Evolutionary conservation across 208 protist genomes (phyloP).

Genomic region (Leishmania mexicana): DNA sequence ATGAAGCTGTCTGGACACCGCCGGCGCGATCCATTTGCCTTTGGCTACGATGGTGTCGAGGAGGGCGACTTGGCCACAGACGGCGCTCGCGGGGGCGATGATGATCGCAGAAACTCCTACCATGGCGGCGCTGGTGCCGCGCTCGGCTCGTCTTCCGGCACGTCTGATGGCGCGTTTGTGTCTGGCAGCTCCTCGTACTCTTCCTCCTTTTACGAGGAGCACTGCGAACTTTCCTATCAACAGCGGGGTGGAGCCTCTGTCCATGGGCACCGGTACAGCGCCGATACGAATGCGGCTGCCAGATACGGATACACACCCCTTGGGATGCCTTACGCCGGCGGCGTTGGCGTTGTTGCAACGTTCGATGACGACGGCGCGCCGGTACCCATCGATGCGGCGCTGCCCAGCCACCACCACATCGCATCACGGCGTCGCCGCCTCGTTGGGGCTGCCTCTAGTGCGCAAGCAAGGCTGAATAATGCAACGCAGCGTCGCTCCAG

Average conservation of each 20-base stretch:
- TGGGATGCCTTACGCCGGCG: not conserved
- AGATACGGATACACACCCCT: not conserved
- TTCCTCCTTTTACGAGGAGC: not conserved
- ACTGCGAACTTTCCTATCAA: not conserved
- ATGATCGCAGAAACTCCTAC: not conserved
- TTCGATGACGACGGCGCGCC: conserved; percentile 5
- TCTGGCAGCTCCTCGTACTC: conserved; percentile 11
- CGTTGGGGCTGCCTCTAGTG: not conserved
- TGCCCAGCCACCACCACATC: not conserved
- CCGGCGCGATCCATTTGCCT: conserved; percentile 24
- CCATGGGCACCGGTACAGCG: not conserved
- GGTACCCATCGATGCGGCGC: not conserved
- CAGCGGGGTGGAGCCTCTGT: not conserved
- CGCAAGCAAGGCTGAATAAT: not conserved
- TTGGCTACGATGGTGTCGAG: conserved; percentile 28
- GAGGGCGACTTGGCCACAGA: conserved; percentile 1
- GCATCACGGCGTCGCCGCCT: conserved; percentile 14
- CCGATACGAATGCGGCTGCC: not conserved
- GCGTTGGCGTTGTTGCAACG: not conserved
- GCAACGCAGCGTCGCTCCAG: not conserved
- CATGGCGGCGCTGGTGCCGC: not conserved
- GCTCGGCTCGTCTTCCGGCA: not conserved
- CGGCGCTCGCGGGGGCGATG: not conserved
- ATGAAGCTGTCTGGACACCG: conserved; percentile 26
- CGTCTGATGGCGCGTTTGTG: not conserved